These are phyloP conservation scores for Boechera divaricarpa DNA, from an alignment of 345 rosid genomes.

Conservation along the genomic window DNA sequence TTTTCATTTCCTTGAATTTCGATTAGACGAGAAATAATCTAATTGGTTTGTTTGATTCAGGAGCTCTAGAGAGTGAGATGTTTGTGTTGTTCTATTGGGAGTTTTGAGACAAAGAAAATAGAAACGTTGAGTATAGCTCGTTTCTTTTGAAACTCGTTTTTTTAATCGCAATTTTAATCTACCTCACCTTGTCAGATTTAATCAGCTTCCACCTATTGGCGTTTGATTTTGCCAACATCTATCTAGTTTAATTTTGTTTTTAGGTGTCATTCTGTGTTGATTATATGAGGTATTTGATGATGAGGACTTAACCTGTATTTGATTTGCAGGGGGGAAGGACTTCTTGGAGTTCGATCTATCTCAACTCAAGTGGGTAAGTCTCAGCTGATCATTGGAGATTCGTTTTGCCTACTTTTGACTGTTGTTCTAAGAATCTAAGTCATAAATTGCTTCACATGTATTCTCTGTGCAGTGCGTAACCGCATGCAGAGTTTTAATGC, in stretches of 20 bases:
- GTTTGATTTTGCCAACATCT: constrained; percentile 9
- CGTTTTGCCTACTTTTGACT: not conserved
- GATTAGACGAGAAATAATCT: not conserved
- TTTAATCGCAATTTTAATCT: not conserved
- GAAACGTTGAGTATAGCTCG: constrained; percentile 19
- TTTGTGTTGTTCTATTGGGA: constrained; percentile 3
- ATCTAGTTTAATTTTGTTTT: not conserved
- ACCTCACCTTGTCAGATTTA: not conserved
- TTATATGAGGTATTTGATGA: constrained; percentile 20
- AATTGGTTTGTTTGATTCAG: not conserved
- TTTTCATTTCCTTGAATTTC: not conserved
- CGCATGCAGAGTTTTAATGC: constrained; percentile 93
- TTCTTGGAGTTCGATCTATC: constrained; percentile 71
- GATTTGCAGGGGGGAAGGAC: constrained; percentile 72
- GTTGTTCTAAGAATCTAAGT: not conserved
- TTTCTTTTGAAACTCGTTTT: not conserved
- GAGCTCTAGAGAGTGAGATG: not conserved
- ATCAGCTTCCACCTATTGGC: not conserved
- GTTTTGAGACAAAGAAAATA: not conserved
- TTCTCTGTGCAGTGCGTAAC: constrained; percentile 73
- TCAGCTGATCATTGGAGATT: not conserved
- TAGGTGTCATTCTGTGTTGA: not conserved
- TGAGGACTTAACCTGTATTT: constrained; percentile 27
- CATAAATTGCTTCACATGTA: not conserved
- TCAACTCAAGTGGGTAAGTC: constrained; percentile 92